Percentiles rank a stretch among this genome's conserved stretches.
phyloP scores from a whole-genome alignment of 495 filamentous ascomycete species.

The Penicillium chermesinum region DNA sequence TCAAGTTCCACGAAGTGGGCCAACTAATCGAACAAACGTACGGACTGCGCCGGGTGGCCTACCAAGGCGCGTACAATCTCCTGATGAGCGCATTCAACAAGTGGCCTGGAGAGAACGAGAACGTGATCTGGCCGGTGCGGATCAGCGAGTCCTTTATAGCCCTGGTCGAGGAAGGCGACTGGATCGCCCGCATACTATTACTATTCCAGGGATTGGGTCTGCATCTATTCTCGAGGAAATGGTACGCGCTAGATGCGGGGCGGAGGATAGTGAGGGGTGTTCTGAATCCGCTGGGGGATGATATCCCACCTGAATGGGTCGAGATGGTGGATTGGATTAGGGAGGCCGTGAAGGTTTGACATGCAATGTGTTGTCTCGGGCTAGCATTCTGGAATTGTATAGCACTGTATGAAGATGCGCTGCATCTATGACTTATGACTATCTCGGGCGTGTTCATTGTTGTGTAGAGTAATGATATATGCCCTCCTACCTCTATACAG shows the following conservation, averaged over 20 bases:
- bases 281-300: neutral
- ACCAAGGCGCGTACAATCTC: neutral
- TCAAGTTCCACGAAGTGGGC: neutral
- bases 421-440: too few relatives aligned
- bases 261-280: neutral
- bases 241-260: neutral
- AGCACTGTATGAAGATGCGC: too few relatives aligned
- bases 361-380: neutral
- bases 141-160: neutral
- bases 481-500: too few relatives aligned
- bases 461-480: slow-evolving; percentile 4
- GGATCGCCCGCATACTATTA: neutral
- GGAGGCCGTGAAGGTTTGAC: neutral
- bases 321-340: neutral
- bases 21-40: neutral
- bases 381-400: too few relatives aligned
- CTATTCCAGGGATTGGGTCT: neutral
- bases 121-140: neutral
- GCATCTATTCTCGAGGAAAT: neutral
- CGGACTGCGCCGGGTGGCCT: neutral
- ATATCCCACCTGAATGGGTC: neutral
- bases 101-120: neutral
- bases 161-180: neutral
- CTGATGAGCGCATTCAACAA: neutral
- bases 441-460: too few relatives aligned